Conservation (phyloP, 306 rosid species). For the Neltuma alba region DNA sequence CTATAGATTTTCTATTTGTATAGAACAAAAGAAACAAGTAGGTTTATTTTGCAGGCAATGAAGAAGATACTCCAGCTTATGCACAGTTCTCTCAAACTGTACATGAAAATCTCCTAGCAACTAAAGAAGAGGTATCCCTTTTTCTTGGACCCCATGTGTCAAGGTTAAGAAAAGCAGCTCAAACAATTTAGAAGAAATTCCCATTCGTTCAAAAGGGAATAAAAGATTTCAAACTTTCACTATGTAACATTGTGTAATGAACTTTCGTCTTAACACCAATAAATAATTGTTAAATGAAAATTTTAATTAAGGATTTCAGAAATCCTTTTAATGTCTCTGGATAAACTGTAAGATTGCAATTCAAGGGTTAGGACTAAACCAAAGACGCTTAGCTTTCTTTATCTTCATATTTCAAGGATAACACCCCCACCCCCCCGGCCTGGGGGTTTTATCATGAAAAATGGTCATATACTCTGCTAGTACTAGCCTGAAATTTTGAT, state of each 20-base stretch:
- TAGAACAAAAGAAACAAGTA: neutral
- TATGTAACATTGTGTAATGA: neutral
- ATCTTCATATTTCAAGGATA: constrained; percentile 13
- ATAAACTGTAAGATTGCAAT: constrained; percentile 1
- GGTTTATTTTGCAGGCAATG: constrained; percentile 55
- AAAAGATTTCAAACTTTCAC: neutral
- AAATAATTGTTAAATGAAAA: constrained; percentile 2
- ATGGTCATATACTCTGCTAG: neutral
- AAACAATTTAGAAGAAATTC: constrained; percentile 6
- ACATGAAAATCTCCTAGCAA: constrained; percentile 57
- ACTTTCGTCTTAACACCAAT: constrained; percentile 5
- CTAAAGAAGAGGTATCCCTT: constrained; percentile 52
- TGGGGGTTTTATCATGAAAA: neutral
- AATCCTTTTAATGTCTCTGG: neutral
- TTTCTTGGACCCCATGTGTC: constrained; percentile 6
- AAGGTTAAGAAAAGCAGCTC: neutral
- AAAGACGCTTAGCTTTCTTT: constrained; percentile 8
- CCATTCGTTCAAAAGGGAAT: neutral
- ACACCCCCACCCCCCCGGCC: neutral
- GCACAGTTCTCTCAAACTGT: constrained; percentile 52
- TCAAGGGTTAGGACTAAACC: neutral
- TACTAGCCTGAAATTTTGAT: neutral
- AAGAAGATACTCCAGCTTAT: constrained; percentile 58
- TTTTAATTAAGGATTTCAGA: constrained; percentile 16
- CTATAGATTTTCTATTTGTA: constrained; percentile 2